These are phyloP conservation scores for Tetrahymena elliotti DNA, from an alignment of 73 alveolate genomes.

Conservation along the genomic window DNA sequence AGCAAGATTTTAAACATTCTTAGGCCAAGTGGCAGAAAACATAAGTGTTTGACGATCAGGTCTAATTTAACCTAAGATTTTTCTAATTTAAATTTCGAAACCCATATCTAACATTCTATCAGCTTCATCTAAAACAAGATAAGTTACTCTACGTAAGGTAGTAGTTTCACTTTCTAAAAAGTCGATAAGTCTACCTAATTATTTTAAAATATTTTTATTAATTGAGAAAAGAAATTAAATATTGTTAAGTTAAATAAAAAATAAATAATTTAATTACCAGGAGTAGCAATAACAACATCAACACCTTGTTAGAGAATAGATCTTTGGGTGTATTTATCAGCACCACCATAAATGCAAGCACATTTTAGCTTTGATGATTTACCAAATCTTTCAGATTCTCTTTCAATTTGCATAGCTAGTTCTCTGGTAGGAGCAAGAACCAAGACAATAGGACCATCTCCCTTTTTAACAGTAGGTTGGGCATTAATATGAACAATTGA, in stretches of 20 bases:
- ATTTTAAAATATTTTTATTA: conserved; percentile 69
- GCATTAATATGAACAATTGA: conserved; percentile 85
- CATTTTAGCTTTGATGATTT: conserved; percentile 48
- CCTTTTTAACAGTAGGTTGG: conserved; percentile 61
- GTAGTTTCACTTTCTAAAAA: conserved; percentile 79
- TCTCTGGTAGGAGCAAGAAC: conserved; percentile 97
- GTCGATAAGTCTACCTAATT: conserved; percentile 89
- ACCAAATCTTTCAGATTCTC: conserved; percentile 31
- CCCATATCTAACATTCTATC: conserved; percentile 97
- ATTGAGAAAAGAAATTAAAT: conserved; percentile 76
- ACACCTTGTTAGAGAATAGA: conserved; percentile 67
- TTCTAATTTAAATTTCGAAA: conserved; percentile 59
- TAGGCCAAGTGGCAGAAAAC: conserved; percentile 90
- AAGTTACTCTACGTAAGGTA: conserved; percentile 74
- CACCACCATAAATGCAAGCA: conserved; percentile 93
- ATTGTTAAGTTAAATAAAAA: conserved; percentile 71
- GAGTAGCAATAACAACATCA: conserved; percentile 95
- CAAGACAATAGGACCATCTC: conserved; percentile 92
- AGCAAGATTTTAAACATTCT: conserved; percentile 62
- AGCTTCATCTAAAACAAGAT: conserved; percentile 93
- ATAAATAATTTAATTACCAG: conserved; percentile 52
- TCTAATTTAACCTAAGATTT: conserved; percentile 51
- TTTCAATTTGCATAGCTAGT: conserved; percentile 70
- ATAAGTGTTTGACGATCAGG: conserved; percentile 73
- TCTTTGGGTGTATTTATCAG: conserved; percentile 59